A percentile compares a stretch with the other conserved stretches of the same genome.
Evolutionary conservation across 345 rosid species (phyloP).

Genomic region (Aurinia saxatilis): DNA sequence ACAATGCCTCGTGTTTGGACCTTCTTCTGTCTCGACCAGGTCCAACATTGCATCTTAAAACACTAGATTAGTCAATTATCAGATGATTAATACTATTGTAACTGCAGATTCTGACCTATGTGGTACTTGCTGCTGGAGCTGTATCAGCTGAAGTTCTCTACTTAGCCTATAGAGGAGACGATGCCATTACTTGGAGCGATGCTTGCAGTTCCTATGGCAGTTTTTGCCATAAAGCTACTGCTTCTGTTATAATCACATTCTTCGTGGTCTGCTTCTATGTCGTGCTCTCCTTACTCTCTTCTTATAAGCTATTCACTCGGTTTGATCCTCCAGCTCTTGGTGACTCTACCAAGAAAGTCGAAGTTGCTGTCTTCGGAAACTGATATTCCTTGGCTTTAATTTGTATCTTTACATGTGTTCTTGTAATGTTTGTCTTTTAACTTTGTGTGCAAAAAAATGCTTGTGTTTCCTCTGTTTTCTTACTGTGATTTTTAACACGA

Average conservation of each 20-base stretch:
- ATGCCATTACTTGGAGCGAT: constrained; percentile 65
- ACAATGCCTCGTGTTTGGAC: constrained; percentile 78
- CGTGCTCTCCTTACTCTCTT: constrained; percentile 58
- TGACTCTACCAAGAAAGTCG: constrained; percentile 31
- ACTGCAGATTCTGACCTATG: constrained; percentile 53
- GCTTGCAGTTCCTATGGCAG: constrained; percentile 53
- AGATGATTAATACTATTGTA: neutral
- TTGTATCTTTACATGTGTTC: neutral
- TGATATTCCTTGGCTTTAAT: constrained; percentile 9
- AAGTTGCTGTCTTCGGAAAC: constrained; percentile 34
- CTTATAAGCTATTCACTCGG: constrained; percentile 75
- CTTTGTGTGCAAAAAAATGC: neutral
- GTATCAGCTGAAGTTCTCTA: constrained; percentile 64
- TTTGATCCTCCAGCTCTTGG: constrained; percentile 53
- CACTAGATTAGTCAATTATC: neutral
- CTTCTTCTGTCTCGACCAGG: constrained; percentile 90
- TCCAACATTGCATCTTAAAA: neutral
- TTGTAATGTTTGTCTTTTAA: neutral
- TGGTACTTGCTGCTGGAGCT: constrained; percentile 62
- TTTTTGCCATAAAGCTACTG: constrained; percentile 65
- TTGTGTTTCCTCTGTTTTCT: neutral
- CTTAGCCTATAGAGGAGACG: constrained; percentile 66
- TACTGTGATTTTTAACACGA: too few species aligned
- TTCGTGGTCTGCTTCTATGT: constrained; percentile 38
- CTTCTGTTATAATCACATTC: constrained; percentile 59